Percentiles rank a stretch among this genome's conserved stretches.
Evolutionary conservation across 140 eudicot species (phyloP).

Genomic region (Stevia rebaudiana): DNA sequence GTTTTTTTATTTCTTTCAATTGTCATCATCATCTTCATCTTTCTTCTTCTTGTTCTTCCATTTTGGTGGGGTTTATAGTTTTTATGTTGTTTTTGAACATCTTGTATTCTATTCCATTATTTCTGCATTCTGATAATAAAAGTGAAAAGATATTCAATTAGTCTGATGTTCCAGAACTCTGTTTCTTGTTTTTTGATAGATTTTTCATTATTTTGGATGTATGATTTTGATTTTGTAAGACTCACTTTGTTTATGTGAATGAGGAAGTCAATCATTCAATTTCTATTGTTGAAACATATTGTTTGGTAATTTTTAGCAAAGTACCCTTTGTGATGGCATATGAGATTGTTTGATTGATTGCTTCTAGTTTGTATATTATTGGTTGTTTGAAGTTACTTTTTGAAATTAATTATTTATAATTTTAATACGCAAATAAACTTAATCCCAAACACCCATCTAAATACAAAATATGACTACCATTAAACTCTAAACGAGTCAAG

Average conservation of each 20-base stretch:
- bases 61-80: slow-evolving; percentile 24
- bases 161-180: slow-evolving; percentile 1
- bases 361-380: background rate
- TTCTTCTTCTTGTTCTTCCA: background rate
- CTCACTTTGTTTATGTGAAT: slow-evolving; percentile 8
- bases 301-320: slow-evolving; percentile 17
- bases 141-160: slow-evolving; percentile 25
- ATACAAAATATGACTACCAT: too few species aligned
- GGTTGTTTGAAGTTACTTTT: too few species aligned
- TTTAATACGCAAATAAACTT: background rate
- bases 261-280: background rate
- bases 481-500: too few species aligned
- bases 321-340: slow-evolving; percentile 6
- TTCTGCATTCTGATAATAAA: slow-evolving; percentile 42
- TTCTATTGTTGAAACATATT: slow-evolving; percentile 3
- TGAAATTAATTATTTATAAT: too few species aligned
- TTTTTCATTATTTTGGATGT: slow-evolving; percentile 1
- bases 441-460: background rate
- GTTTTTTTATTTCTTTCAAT: background rate
- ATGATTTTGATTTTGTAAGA: slow-evolving; percentile 3
- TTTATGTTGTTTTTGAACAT: slow-evolving; percentile 28
- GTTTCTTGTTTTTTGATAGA: slow-evolving; percentile 11
- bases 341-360: background rate
- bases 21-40: background rate
- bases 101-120: slow-evolving; percentile 59